Percentiles rank a stretch among this genome's conserved stretches.
Conservation (phyloP, 495 filamentous ascomycete genomes). For the Elaphomyces granulatus region DNA sequence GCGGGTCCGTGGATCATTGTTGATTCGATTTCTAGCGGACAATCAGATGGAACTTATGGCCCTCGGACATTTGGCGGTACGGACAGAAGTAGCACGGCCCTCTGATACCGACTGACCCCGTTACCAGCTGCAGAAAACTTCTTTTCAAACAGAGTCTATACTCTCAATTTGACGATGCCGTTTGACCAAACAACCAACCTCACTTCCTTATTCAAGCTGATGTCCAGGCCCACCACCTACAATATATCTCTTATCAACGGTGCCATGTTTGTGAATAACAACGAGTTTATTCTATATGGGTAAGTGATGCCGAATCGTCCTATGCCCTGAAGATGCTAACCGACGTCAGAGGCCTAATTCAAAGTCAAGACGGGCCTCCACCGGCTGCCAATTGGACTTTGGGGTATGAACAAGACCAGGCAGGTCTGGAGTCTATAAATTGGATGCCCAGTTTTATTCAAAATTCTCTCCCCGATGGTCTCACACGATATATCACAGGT, state of each 20-base stretch:
- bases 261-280: slow-evolving; percentile 44
- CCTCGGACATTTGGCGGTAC: slow-evolving; percentile 1
- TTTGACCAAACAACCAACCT: slow-evolving; percentile 34
- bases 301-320: too few relatives aligned
- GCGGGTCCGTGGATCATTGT: not conserved
- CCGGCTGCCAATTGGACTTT: slow-evolving; percentile 24
- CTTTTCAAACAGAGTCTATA: slow-evolving; percentile 10
- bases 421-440: slow-evolving; percentile 15
- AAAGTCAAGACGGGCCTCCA: slow-evolving; percentile 9
- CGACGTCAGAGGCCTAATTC: slow-evolving; percentile 6
- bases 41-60: slow-evolving; percentile 12
- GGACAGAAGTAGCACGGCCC: too few relatives aligned
- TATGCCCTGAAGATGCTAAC: slow-evolving; percentile 33
- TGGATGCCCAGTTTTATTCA: slow-evolving; percentile 24
- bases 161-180: slow-evolving; percentile 10
- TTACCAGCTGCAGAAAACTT: not conserved
- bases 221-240: slow-evolving; percentile 25
- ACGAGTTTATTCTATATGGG: slow-evolving; percentile 30
- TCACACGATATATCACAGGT: slow-evolving; percentile 43
- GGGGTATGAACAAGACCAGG: slow-evolving; percentile 30
- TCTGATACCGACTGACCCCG: too few relatives aligned
- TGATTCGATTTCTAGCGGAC: slow-evolving; percentile 10
- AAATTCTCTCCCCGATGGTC: slow-evolving; percentile 17
- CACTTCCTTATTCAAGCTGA: slow-evolving; percentile 19
- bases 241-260: slow-evolving; percentile 37